These are phyloP conservation scores for Brachypodium distachyon DNA, from an alignment of 202 grass and related monocot species.

Conservation along the genomic window DNA sequence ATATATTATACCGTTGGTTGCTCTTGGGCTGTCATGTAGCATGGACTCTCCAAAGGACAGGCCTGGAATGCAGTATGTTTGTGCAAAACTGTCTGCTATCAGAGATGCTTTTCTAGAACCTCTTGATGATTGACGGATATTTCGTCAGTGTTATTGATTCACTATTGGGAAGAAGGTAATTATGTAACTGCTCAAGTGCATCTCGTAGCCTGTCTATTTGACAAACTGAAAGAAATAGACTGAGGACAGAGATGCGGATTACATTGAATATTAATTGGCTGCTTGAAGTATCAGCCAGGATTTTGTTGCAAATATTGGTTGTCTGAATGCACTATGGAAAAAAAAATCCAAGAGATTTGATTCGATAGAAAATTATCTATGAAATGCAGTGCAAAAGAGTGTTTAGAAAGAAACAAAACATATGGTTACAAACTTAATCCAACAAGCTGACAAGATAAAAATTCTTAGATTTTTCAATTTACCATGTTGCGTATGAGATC, in stretches of 20 bases:
- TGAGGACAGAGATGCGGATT: neutral
- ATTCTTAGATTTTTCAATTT: too few species aligned
- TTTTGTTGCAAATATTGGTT: neutral
- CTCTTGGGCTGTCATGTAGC: constrained; percentile 28
- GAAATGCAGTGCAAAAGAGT: too few species aligned
- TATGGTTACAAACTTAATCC: too few species aligned
- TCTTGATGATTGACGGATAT: neutral
- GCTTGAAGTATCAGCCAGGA: neutral
- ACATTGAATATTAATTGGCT: neutral
- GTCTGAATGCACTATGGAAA: too few species aligned
- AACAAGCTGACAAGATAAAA: too few species aligned
- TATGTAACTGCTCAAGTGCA: neutral
- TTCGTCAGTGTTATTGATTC: neutral
- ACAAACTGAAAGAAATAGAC: neutral
- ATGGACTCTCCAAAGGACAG: constrained; percentile 13
- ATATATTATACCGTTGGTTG: constrained; percentile 9
- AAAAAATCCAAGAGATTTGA: too few species aligned
- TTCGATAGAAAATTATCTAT: too few species aligned
- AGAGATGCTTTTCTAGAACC: constrained; percentile 8
- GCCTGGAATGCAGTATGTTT: constrained; percentile 31
- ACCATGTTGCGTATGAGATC: too few species aligned
- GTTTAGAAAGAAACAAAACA: too few species aligned
- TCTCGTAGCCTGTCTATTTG: neutral
- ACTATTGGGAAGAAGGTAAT: neutral
- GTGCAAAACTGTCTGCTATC: constrained; percentile 12